A percentile compares a stretch with the other conserved stretches of the same genome.
Conservation (phyloP, 2,329 filamentous ascomycete genomes). For the Sclerotinia spermophila region DNA sequence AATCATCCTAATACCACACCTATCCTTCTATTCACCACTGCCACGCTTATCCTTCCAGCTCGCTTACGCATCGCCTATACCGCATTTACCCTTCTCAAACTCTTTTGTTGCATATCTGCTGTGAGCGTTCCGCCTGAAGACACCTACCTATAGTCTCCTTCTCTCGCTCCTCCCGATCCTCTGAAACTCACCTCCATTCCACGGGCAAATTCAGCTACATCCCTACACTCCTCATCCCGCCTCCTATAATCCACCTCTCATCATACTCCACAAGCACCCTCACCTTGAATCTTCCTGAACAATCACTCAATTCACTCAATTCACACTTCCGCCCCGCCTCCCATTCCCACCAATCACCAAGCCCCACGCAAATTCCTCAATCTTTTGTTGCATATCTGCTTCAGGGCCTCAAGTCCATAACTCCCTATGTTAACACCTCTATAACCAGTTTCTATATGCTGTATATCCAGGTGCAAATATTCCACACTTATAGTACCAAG, state of each 20-base stretch:
- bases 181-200: background rate
- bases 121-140: background rate
- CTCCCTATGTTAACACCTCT: background rate
- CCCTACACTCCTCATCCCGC: too few relatives aligned
- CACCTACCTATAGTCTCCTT: fast-evolving
- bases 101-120: background rate
- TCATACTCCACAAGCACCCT: background rate
- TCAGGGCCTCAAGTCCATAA: background rate
- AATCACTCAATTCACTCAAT: background rate
- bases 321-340: background rate
- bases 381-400: background rate
- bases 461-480: background rate
- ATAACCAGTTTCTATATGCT: background rate
- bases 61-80: background rate
- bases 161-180: too few relatives aligned
- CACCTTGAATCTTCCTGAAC: background rate
- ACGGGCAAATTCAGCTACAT: background rate
- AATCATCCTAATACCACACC: too few relatives aligned
- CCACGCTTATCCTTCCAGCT: background rate
- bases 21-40: background rate
- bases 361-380: background rate
- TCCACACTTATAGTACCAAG: background rate
- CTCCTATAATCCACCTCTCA: background rate
- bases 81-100: background rate
- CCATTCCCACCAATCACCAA: background rate